phyloP scores from a whole-genome alignment of 148 eudicot species.

The Amaranthus palmeri region DNA sequence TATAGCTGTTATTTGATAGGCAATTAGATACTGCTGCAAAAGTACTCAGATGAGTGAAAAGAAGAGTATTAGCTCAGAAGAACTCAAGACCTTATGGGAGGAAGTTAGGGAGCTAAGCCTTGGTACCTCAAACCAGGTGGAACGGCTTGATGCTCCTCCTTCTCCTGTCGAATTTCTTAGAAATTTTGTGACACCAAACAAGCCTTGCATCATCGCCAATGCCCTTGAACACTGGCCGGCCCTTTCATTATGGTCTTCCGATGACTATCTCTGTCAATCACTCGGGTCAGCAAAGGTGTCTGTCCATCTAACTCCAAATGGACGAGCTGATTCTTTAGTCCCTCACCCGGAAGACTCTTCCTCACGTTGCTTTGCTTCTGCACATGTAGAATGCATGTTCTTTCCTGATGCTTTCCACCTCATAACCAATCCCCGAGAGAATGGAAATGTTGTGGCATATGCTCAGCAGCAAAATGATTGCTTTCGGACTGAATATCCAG shows the following conservation, averaged over 20 bases:
- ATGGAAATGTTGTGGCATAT: constrained; percentile 48
- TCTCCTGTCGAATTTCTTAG: constrained; percentile 78
- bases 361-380: constrained; percentile 75
- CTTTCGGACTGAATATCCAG: constrained; percentile 60
- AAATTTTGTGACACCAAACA: constrained; percentile 65
- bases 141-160: constrained; percentile 64
- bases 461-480: constrained; percentile 96
- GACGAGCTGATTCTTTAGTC: constrained; percentile 71
- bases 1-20: not conserved
- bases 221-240: constrained; percentile 81
- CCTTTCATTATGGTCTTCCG: constrained; percentile 67
- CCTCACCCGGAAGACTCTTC: constrained; percentile 43
- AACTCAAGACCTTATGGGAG: constrained; percentile 58
- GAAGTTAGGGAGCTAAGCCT: constrained; percentile 75
- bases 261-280: constrained; percentile 44
- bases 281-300: constrained; percentile 61
- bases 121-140: constrained; percentile 49
- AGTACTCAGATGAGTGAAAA: constrained; percentile 18
- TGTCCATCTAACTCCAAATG: constrained; percentile 87
- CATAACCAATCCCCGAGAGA: constrained; percentile 29
- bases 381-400: constrained; percentile 51
- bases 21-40: not conserved
- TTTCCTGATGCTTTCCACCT: constrained; percentile 49
- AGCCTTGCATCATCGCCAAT: constrained; percentile 83
- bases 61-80: constrained; percentile 11